Evolutionary conservation across 2,329 filamentous ascomycete genomes (phyloP).

Genomic region (Simplicillium aogashimaense): DNA sequence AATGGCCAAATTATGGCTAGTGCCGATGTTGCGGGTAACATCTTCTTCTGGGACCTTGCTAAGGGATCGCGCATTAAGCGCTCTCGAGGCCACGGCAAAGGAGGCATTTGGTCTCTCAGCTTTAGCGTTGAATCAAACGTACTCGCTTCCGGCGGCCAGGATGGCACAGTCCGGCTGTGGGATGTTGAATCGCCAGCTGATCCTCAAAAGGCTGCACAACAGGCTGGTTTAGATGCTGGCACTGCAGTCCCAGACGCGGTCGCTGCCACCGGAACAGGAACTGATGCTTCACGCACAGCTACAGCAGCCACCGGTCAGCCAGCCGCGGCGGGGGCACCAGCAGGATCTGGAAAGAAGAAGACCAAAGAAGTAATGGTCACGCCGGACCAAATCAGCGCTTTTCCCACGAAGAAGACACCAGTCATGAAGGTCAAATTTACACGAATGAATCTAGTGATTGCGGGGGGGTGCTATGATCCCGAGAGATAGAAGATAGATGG

Average conservation of each 20-base stretch:
- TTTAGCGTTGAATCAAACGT: constrained; percentile 91
- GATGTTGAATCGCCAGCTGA: constrained; percentile 70
- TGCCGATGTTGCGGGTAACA: constrained; percentile 79
- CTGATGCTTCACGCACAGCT: constrained; percentile 2
- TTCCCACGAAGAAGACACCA: constrained; percentile 91
- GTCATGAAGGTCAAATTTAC: constrained; percentile 92
- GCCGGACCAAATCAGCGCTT: constrained; percentile 88
- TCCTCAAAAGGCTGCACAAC: constrained; percentile 44
- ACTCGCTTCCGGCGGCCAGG: constrained; percentile 80
- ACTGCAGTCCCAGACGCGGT: constrained; percentile 26
- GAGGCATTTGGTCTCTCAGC: constrained; percentile 84
- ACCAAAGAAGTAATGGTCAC: constrained; percentile 84
- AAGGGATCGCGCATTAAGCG: constrained; percentile 81
- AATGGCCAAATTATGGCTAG: constrained; percentile 88
- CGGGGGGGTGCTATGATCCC: constrained; percentile 62
- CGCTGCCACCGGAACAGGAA: background rate
- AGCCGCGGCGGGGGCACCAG: constrained; percentile 15
- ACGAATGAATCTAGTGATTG: constrained; percentile 86
- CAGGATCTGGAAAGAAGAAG: constrained; percentile 55
- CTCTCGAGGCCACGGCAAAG: constrained; percentile 87
- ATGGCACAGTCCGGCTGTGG: constrained; percentile 90
- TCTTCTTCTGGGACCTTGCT: constrained; percentile 90
- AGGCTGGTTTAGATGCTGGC: constrained; percentile 32
- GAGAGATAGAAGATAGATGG: constrained; percentile 26
- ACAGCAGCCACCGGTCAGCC: constrained; percentile 14